Conservation (phyloP, 192 early-diverging fungal genomes). For the Ambispora gerdemannii region DNA sequence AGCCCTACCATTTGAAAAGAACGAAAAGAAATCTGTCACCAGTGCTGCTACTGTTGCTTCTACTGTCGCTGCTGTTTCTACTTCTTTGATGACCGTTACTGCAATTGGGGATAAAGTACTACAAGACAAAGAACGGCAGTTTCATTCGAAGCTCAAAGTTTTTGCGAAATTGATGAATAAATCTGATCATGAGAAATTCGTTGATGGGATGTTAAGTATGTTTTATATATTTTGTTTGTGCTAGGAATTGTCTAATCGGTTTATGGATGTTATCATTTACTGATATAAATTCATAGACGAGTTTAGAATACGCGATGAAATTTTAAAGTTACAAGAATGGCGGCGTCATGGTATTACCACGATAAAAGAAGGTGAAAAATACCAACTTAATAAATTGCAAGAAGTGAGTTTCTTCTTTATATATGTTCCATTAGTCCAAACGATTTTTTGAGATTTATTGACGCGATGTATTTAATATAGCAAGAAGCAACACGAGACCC, state of each 20-base stretch:
- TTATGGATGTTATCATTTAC: too few relatives aligned
- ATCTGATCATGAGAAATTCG: slow-evolving; percentile 12
- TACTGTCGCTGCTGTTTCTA: too few relatives aligned
- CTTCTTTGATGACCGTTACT: too few relatives aligned
- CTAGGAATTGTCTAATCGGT: not conserved
- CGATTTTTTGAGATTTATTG: not conserved
- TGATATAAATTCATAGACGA: not conserved
- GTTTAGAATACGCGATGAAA: not conserved
- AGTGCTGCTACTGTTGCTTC: too few relatives aligned
- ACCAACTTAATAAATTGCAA: slow-evolving; percentile 21
- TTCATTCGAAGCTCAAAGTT: slow-evolving; percentile 71
- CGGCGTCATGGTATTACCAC: slow-evolving; percentile 21
- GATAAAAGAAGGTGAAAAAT: not conserved
- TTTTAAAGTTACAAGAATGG: slow-evolving; percentile 28
- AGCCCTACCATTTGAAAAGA: too few relatives aligned
- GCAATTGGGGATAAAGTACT: too few relatives aligned
- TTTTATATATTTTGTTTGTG: not conserved
- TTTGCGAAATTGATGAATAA: slow-evolving; percentile 84
- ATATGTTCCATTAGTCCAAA: slow-evolving; percentile 2
- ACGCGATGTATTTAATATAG: not conserved
- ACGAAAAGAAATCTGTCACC: too few relatives aligned
- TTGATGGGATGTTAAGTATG: slow-evolving; percentile 16
- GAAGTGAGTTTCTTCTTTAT: slow-evolving; percentile 12
- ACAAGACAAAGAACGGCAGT: slow-evolving; percentile 88
- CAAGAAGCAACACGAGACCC: slow-evolving; percentile 18